A percentile compares a stretch with the other conserved stretches of the same genome.
Conservation (phyloP, 768 basidiomycete species). For the Cyclocybe aegerita region DNA sequence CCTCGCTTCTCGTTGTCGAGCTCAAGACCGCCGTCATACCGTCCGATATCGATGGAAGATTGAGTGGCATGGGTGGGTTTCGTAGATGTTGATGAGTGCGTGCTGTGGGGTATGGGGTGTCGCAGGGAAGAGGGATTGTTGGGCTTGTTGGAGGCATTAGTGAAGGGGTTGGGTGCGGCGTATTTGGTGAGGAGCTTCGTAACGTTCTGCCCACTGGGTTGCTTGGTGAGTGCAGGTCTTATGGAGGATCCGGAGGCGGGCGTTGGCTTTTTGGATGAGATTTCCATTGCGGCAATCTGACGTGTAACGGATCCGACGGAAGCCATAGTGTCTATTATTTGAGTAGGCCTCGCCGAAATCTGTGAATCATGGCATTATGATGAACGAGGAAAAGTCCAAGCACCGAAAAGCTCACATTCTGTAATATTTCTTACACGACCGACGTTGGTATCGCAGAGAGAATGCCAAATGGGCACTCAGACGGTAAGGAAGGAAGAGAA, state of each 20-base stretch:
- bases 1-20: constrained; percentile 80
- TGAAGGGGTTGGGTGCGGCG: constrained; percentile 60
- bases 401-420: too few species aligned
- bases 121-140: constrained; percentile 44
- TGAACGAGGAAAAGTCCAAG: too few species aligned
- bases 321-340: constrained; percentile 16
- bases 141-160: constrained; percentile 30
- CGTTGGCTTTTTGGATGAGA: constrained; percentile 49
- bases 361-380: too few species aligned
- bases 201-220: constrained; percentile 58
- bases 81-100: constrained; percentile 12
- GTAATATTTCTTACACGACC: too few species aligned
- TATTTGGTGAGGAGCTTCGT: constrained; percentile 75
- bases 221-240: constrained; percentile 45
- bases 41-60: constrained; percentile 70
- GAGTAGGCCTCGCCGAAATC: too few species aligned
- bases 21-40: constrained; percentile 97
- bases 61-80: constrained; percentile 26
- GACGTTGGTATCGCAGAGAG: too few species aligned
- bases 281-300: constrained; percentile 70
- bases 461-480: too few species aligned
- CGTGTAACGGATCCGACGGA: constrained; percentile 62
- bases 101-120: constrained; percentile 27
- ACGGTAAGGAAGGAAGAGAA: too few species aligned
- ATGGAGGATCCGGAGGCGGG: constrained; percentile 28